Conservation (phyloP, 2,329 filamentous ascomycete species). For the Ceratocystis eucalypticola region DNA sequence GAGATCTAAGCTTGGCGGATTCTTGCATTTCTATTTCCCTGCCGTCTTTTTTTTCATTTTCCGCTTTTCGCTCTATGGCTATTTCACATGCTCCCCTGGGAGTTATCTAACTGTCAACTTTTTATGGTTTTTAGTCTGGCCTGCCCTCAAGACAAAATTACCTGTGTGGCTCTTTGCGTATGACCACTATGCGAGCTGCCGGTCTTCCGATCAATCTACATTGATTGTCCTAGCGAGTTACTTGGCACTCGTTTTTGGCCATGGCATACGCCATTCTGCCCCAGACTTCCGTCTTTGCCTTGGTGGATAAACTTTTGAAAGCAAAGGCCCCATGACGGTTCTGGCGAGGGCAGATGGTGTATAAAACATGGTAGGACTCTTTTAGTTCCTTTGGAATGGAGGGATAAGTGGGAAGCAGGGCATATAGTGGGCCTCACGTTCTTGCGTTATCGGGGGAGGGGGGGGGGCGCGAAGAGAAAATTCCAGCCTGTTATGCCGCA, state of each 20-base stretch:
- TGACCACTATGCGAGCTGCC: no score
- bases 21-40: background rate
- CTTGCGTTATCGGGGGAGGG: background rate
- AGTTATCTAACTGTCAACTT: no score
- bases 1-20: background rate
- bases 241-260: background rate
- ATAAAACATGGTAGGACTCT: background rate
- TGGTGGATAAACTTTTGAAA: background rate
- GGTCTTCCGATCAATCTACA: background rate
- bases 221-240: background rate
- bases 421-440: background rate
- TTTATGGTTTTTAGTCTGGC: no score
- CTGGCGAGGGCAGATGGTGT: background rate
- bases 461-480: no score
- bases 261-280: conserved; percentile 1
- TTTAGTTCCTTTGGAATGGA: background rate
- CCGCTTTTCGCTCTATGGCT: no score
- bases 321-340: background rate
- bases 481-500: no score
- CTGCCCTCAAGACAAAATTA: no score
- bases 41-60: no score
- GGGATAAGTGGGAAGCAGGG: background rate
- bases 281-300: conserved; percentile 4
- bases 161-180: no score
- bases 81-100: no score